A percentile compares a stretch with the other conserved stretches of the same genome.
phyloP scores from a whole-genome alignment of 2,329 filamentous ascomycete species.

The Ophiostoma ips region DNA sequence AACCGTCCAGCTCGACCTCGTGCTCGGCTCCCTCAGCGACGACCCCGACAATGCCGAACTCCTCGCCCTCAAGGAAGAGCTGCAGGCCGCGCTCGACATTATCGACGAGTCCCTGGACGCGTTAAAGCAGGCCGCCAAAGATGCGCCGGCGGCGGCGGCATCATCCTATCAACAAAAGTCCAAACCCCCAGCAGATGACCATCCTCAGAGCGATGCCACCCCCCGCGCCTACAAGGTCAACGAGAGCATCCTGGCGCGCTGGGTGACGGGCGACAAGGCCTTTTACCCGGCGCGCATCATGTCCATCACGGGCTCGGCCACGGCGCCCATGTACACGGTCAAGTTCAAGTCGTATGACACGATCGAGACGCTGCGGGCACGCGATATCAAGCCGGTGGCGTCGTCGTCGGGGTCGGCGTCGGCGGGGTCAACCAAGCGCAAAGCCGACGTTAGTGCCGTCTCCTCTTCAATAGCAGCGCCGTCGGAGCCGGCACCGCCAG shows the following conservation, averaged over 20 bases:
- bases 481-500: conserved; percentile 18
- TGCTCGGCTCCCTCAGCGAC: conserved; percentile 60
- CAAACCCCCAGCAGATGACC: conserved; percentile 29
- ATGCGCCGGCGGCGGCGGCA: conserved; percentile 24
- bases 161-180: background rate
- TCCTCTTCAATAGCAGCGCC: too few species aligned
- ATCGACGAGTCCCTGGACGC: conserved; percentile 71
- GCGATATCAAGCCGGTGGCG: conserved; percentile 67
- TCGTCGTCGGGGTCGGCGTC: background rate
- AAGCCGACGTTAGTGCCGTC: conserved; percentile 66
- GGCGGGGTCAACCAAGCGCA: conserved; percentile 45
- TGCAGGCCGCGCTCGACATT: conserved; percentile 67
- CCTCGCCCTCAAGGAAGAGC: conserved; percentile 61
- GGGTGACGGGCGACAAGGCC: conserved; percentile 73
- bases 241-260: conserved; percentile 81
- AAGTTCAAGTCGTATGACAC: conserved; percentile 87
- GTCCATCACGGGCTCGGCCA: conserved; percentile 83
- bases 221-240: conserved; percentile 78
- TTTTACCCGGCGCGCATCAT: conserved; percentile 92
- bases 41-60: conserved; percentile 72
- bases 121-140: conserved; percentile 42
- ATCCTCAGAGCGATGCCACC: too few species aligned
- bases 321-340: conserved; percentile 82
- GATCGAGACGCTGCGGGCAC: conserved; percentile 66
- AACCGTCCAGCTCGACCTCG: conserved; percentile 53